These are phyloP conservation scores for Anisodus acutangulus DNA, from an alignment of 257 asterid species.

Conservation along the genomic window DNA sequence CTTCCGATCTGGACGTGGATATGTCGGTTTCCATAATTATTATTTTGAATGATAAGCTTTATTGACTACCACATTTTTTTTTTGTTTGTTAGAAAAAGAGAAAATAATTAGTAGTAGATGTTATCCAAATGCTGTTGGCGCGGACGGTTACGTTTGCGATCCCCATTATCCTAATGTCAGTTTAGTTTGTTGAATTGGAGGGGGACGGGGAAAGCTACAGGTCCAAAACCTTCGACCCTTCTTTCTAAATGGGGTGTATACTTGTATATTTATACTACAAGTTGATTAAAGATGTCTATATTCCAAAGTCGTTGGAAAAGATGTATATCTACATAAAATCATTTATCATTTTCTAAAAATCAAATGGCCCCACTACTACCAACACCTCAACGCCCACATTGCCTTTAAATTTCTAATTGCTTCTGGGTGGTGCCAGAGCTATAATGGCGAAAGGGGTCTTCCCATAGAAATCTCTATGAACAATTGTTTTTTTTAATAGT, in stretches of 20 bases:
- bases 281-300: neutral
- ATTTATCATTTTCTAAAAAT: neutral
- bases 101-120: neutral
- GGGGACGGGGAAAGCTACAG: too few species aligned
- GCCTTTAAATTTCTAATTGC: too few species aligned
- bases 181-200: neutral
- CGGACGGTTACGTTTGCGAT: neutral
- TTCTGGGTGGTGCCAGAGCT: too few species aligned
- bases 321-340: neutral
- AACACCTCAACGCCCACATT: too few species aligned
- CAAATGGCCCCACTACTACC: too few species aligned
- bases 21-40: neutral
- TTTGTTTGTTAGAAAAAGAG: neutral
- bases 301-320: neutral
- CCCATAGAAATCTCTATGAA: too few species aligned
- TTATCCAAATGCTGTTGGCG: neutral
- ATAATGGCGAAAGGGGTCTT: too few species aligned
- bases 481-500: too few species aligned
- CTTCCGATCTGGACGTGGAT: neutral
- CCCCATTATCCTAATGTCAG: neutral
- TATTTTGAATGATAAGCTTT: neutral
- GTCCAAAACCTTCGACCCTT: too few species aligned
- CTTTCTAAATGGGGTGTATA: too few species aligned
- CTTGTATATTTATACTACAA: neutral
- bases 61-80: constrained; percentile 1